These are phyloP conservation scores for Penicillium steckii DNA, from an alignment of 495 filamentous ascomycete genomes.

Conservation along the genomic window DNA sequence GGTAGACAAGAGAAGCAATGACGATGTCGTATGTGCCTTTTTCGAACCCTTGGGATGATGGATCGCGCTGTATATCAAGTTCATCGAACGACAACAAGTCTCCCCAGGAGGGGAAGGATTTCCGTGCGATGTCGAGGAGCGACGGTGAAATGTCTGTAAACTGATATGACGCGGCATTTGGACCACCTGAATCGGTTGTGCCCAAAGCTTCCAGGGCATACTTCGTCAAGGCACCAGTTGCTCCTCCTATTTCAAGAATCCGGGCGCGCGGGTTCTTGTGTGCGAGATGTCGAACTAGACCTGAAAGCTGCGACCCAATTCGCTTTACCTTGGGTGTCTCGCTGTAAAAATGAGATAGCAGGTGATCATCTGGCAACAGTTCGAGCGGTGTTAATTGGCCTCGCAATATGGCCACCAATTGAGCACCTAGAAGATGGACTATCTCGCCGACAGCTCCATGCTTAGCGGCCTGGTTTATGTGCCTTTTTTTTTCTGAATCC, in stretches of 20 bases:
- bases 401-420: not conserved
- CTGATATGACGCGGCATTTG: not conserved
- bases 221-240: slow-evolving; percentile 34
- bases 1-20: not conserved
- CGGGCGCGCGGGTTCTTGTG: slow-evolving; percentile 15
- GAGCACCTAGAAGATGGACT: not conserved
- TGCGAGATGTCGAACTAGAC: slow-evolving; percentile 22
- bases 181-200: not conserved
- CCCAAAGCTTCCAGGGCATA: slow-evolving; percentile 3
- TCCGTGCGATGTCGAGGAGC: not conserved
- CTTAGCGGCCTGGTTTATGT: not conserved
- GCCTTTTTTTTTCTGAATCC: not conserved
- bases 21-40: not conserved
- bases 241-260: slow-evolving; percentile 25
- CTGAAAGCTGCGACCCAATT: not conserved
- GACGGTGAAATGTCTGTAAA: not conserved
- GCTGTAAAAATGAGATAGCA: not conserved
- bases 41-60: not conserved
- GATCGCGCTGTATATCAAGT: slow-evolving; percentile 1
- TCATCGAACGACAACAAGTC: not conserved
- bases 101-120: not conserved
- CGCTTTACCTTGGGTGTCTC: not conserved
- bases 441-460: not conserved
- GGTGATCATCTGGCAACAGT: not conserved
- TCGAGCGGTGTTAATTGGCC: not conserved